phyloP scores from a whole-genome alignment of 192 early-diverging fungal genomes.

The Oehlia diaphana region DNA sequence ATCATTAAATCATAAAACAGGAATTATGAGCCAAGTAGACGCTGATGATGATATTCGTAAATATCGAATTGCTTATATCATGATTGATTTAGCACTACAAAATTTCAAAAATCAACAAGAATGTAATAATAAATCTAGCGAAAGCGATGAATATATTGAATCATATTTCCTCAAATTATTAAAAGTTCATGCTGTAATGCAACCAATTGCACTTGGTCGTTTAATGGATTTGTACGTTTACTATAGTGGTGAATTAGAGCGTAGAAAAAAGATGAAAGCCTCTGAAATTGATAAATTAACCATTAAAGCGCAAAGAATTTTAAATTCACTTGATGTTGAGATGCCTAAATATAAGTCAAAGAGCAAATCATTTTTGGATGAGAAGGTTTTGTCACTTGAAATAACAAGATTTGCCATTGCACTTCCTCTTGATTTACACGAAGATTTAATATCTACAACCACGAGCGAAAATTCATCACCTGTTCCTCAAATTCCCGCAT shows the following conservation, averaged over 20 bases:
- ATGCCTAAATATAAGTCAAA: conserved; percentile 49
- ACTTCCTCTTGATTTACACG: conserved; percentile 56
- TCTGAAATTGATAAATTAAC: conserved; percentile 60
- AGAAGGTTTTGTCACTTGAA: conserved; percentile 49
- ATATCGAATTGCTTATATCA: conserved; percentile 61
- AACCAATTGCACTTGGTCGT: conserved; percentile 65
- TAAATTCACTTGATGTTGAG: conserved; percentile 64
- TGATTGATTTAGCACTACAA: conserved; percentile 61
- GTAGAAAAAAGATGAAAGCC: conserved; percentile 55
- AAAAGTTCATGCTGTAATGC: conserved; percentile 72
- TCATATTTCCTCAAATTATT: conserved; percentile 55
- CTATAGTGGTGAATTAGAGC: conserved; percentile 65
- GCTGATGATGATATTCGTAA: conserved; percentile 45
- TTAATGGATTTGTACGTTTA: conserved; percentile 65
- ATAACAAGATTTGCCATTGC: conserved; percentile 61
- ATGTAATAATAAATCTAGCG: conserved; percentile 29
- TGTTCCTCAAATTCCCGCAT: conserved; percentile 48
- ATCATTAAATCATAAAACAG: conserved; percentile 53
- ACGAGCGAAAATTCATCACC: conserved; percentile 31
- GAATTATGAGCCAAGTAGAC: conserved; percentile 28
- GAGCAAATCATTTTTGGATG: conserved; percentile 54
- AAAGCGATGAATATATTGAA: conserved; percentile 35
- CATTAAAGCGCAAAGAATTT: conserved; percentile 63
- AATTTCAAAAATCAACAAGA: conserved; percentile 42
- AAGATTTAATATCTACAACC: conserved; percentile 34